Base-by-base conservation (phyloP, 1,139 yeast genomes). In the Scheffersomyces segobiensis region DNA sequence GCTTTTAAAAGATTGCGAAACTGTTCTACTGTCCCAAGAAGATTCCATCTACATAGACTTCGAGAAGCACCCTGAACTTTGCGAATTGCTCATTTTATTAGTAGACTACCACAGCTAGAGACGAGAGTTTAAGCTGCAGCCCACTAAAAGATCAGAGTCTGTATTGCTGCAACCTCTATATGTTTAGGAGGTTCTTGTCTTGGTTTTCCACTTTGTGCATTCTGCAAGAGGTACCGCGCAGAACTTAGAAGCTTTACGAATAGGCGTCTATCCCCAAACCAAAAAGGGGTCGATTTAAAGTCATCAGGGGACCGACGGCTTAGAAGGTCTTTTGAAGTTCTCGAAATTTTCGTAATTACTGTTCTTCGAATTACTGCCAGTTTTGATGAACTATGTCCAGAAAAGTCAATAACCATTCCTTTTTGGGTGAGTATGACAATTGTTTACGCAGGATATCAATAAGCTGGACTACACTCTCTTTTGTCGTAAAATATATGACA, bases 21-120 rank as follows among this genome's bases (percentile, higher is more conserved):
- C 39, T 7, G 3, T n/a, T 19, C 60, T n/a, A 51, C 53, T 18
- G 10, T 39, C 6, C 49, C 50, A 32, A n/a, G 6, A 19, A 26
- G n/a, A 32, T 5, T 24, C 21, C 19, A 32, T 19, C 50, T 55
- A 20, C 52, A 52, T 26, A 22, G 19, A 58, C 18, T 62, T 49
- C 58, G 48, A 54, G 19, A 51, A 56, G 39, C 54, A 64, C 52
- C 53, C 53, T 3, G 60, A 57, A 20, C 51, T 60, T 18, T 59
- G 63, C 50, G 42, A 50, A 47, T 50, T 57, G 18, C 53, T 63
- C 8, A 18, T 62, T 3, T 53, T 57, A 24, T 50, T 57, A 32
- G 42, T 61, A 19, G 57, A 61, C 52, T 63, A 56, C 51, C 42
- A 4, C 42, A 32, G 42, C 42, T 32, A 32, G 17, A 7, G 8